These are phyloP conservation scores for Thielaviopsis euricoi DNA, from an alignment of 2,329 filamentous ascomycete species.

Conservation along the genomic window DNA sequence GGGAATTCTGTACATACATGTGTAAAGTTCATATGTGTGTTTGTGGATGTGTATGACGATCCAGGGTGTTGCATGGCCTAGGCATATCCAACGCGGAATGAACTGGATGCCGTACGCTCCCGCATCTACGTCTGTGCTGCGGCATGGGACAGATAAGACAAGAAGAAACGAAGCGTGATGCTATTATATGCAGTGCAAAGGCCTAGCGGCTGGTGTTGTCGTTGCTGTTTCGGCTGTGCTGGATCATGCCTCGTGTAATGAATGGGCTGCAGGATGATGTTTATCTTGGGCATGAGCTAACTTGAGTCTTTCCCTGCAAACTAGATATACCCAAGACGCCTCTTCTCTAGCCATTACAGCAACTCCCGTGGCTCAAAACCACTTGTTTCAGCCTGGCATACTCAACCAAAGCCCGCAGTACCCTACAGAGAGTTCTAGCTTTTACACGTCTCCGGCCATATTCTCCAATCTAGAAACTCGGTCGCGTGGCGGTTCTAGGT, in stretches of 20 bases:
- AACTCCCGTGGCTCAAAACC: constrained; percentile 21
- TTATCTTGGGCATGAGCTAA: constrained; percentile 10
- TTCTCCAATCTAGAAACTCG: constrained; percentile 36
- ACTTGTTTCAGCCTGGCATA: constrained; percentile 33
- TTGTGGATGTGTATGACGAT: not conserved
- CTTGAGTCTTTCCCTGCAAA: constrained; percentile 1
- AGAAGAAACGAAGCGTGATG: not conserved
- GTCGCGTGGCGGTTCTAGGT: constrained; percentile 38
- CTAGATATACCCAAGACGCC: constrained; percentile 39
- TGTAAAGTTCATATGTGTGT: not conserved
- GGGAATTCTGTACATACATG: not conserved
- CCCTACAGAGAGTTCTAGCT: constrained; percentile 30
- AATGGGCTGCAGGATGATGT: constrained; percentile 2
- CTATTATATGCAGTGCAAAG: not conserved
- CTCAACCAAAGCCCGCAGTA: constrained; percentile 31
- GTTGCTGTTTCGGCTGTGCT: not conserved
- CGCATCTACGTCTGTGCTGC: not conserved
- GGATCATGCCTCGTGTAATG: not conserved
- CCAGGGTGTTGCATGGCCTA: not conserved
- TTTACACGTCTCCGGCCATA: constrained; percentile 30
- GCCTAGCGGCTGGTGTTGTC: not conserved
- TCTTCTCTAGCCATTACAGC: constrained; percentile 38
- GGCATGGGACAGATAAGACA: not conserved
- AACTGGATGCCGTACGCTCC: not conserved
- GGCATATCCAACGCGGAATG: not conserved